Percentiles rank a stretch among this genome's conserved stretches.
These are phyloP conservation scores for Geranium incanum DNA, from an alignment of 441 rosid genomes.

Conservation along the genomic window DNA sequence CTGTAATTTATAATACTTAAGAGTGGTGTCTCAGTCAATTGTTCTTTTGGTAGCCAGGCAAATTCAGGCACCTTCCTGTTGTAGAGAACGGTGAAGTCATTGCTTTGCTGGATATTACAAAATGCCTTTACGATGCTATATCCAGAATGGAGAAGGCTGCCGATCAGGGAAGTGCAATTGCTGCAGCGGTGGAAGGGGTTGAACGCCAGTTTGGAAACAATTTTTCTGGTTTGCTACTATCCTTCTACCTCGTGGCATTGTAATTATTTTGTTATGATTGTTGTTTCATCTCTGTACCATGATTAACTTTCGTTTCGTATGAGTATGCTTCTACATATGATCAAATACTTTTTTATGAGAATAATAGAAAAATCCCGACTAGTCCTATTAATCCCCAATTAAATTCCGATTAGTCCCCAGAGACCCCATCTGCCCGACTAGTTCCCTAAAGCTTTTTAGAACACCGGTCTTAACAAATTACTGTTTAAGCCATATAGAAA, in stretches of 20 bases:
- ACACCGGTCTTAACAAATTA: not conserved
- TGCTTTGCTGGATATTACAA: slow-evolving; percentile 90
- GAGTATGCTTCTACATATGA: not conserved
- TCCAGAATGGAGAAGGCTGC: slow-evolving; percentile 99
- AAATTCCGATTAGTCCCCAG: too few relatives aligned
- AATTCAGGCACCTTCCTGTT: slow-evolving; percentile 95
- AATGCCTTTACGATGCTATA: slow-evolving; percentile 75
- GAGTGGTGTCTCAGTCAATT: not conserved
- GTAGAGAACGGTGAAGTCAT: slow-evolving; percentile 97
- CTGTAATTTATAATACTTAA: not conserved
- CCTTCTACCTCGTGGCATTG: not conserved
- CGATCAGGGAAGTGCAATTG: slow-evolving; percentile 96
- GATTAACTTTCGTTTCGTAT: too few relatives aligned
- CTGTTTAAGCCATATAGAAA: not conserved
- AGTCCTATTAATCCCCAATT: too few relatives aligned
- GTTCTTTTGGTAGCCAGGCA: slow-evolving; percentile 43
- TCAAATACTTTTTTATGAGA: too few relatives aligned
- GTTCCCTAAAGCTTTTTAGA: not conserved
- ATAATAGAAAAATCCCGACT: too few relatives aligned
- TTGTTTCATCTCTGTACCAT: too few relatives aligned
- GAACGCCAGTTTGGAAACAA: slow-evolving; percentile 71
- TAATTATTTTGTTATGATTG: not conserved
- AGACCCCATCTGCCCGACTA: too few relatives aligned
- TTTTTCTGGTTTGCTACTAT: slow-evolving; percentile 25
- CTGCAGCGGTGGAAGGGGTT: slow-evolving; percentile 98